Conservation (phyloP, 257 asterid species). For the Nicotiana sylvestris region DNA sequence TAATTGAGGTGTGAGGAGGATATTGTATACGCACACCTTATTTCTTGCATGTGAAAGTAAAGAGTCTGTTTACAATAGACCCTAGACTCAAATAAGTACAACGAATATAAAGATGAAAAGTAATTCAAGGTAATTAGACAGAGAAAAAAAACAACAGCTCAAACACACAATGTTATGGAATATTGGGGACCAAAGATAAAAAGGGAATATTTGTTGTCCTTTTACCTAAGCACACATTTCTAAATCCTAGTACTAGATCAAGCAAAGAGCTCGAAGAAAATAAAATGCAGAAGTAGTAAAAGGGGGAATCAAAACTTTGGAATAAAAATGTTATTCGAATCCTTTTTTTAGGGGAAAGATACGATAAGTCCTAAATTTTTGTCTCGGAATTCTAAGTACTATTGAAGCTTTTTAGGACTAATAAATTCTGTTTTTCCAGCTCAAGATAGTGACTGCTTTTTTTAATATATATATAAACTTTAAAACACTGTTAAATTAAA, state of each 20-base stretch:
- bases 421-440: background rate
- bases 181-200: background rate
- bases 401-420: background rate
- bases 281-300: background rate
- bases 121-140: too few species aligned
- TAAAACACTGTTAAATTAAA: too few species aligned
- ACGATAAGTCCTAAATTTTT: background rate
- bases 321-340: background rate
- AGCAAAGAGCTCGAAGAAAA: background rate
- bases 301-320: background rate
- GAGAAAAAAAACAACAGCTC: too few species aligned
- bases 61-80: too few species aligned
- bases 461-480: too few species aligned
- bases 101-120: too few species aligned
- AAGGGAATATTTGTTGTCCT: background rate
- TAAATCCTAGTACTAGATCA: background rate
- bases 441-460: background rate
- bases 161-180: background rate
- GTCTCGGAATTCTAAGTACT: background rate
- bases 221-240: background rate
- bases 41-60: too few species aligned
- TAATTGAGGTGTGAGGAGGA: too few species aligned
- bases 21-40: too few species aligned
- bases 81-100: too few species aligned
- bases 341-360: background rate